Base-by-base conservation (phyloP, 768 basidiomycete species). In the Amanita muscaria region DNA sequence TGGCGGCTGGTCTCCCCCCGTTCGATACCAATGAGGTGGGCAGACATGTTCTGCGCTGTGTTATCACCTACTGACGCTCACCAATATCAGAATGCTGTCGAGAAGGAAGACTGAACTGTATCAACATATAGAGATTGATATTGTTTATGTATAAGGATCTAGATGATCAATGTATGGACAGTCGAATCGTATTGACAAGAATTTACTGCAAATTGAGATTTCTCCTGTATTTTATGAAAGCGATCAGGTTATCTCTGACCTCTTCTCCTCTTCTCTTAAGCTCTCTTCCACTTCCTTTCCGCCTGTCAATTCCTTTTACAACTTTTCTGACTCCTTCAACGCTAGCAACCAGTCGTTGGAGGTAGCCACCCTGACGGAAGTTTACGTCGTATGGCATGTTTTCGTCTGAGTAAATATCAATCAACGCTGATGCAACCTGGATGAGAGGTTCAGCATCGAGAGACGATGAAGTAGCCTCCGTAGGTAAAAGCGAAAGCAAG, bases 371-470 rank as follows among this genome's bases (percentile, higher is more conserved):
- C 45, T 80, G 65, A 33, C 78, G 73, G 67, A 91, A 92, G 59
- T 88, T 88, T 46, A 77, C 57, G 58, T 97, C 92, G 56, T 87
- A 91, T 0, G 82, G 73, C 43, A 77, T 60, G 6, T 63, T 71
- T 62, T 97, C 92, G 63, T 97, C 92, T 3, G 91, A 88, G 60
- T 86, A 97, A 41, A 94, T 88, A 58, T 96, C 92, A 47, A 96
- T 87, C 35, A 96, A 67, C 19, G 86, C 86, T 11, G 91, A 89
- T 7, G 76, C 68, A 1, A 79, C 77, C 54, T 92, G 88, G 19
- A 96, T 71, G 42, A 85, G 67, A 0, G 83, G 73, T 57, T 92
- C 88, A 0, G 77, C 74, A 43, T 70, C 73, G 42, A 66, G 63
- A 16, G 67, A 56, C 4, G 75, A 67, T 1, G 68, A 58, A 0